A percentile compares a stretch with the other conserved stretches of the same genome.
Conservation (phyloP, 148 eudicot genomes). For the Rhododendron griersonianum region DNA sequence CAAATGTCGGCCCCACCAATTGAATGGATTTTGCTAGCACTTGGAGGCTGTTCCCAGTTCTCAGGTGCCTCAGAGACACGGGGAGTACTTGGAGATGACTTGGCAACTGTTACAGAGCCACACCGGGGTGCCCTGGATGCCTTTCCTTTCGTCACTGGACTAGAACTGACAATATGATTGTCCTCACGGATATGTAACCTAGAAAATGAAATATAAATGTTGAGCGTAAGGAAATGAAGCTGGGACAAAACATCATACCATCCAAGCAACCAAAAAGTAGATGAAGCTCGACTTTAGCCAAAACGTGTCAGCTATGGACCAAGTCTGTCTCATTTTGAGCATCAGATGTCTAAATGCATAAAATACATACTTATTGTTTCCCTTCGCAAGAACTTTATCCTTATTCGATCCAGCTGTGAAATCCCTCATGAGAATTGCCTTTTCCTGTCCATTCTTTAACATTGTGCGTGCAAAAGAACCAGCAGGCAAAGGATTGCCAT, state of each 20-base stretch:
- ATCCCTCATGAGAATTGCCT: slow-evolving; percentile 53
- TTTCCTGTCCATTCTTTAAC: slow-evolving; percentile 62
- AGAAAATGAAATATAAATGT: background rate
- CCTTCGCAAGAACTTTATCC: slow-evolving; percentile 1
- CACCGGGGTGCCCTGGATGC: slow-evolving; percentile 35
- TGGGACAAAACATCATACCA: background rate
- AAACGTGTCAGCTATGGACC: background rate
- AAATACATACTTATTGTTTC: slow-evolving; percentile 4
- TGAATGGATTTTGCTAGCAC: background rate
- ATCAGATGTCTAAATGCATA: too few species aligned
- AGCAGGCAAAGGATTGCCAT: slow-evolving; percentile 40
- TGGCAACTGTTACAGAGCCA: slow-evolving; percentile 29
- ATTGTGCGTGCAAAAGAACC: slow-evolving; percentile 48
- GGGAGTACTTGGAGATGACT: slow-evolving; percentile 29
- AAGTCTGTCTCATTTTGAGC: background rate
- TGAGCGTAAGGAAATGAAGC: background rate
- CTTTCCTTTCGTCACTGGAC: slow-evolving; percentile 33
- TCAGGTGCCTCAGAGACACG: slow-evolving; percentile 11
- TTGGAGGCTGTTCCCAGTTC: slow-evolving; percentile 3
- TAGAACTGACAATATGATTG: slow-evolving; percentile 22
- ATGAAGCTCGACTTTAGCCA: background rate
- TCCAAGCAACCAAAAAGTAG: background rate
- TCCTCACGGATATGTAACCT: slow-evolving; percentile 4
- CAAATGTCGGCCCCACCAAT: slow-evolving; percentile 16
- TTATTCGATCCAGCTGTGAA: slow-evolving; percentile 47